Conservation (phyloP, 805 yeast species). For the Lipomyces lipofer region DNA sequence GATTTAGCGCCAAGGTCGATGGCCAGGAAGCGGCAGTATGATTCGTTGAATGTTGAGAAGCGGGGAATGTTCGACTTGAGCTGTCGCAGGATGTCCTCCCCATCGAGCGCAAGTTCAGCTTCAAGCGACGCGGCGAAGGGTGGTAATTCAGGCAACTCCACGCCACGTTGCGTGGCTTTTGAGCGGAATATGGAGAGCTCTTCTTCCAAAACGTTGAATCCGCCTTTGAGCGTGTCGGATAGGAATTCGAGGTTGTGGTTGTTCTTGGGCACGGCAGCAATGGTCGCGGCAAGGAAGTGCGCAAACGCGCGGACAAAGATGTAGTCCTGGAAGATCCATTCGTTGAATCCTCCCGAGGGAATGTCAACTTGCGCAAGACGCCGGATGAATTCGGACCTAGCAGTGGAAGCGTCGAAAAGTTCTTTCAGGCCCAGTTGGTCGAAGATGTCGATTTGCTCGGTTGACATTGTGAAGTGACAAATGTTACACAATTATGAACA, state of each 20-base stretch:
- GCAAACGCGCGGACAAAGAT: constrained; percentile 5
- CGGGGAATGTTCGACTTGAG: neutral
- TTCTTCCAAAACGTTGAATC: neutral
- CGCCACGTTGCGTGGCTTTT: neutral
- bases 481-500: too few species aligned
- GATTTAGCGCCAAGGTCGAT: neutral
- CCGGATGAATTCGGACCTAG: neutral
- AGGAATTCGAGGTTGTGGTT: neutral
- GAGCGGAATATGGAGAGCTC: neutral
- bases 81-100: neutral
- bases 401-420: neutral
- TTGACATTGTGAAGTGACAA: too few species aligned
- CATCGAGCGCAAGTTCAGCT: neutral
- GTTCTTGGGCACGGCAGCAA: neutral
- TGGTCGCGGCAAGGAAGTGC: neutral
- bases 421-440: neutral
- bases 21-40: neutral
- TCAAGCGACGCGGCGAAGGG: neutral
- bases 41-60: neutral
- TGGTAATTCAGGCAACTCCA: neutral
- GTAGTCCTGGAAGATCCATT: constrained; percentile 3
- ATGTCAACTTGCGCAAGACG: neutral
- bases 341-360: neutral
- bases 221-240: neutral
- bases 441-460: too few species aligned